Evolutionary conservation across 345 rosid genomes (phyloP), one percentile per base, ranked within the genome.

Genomic region (Lepidium sativum): DNA sequence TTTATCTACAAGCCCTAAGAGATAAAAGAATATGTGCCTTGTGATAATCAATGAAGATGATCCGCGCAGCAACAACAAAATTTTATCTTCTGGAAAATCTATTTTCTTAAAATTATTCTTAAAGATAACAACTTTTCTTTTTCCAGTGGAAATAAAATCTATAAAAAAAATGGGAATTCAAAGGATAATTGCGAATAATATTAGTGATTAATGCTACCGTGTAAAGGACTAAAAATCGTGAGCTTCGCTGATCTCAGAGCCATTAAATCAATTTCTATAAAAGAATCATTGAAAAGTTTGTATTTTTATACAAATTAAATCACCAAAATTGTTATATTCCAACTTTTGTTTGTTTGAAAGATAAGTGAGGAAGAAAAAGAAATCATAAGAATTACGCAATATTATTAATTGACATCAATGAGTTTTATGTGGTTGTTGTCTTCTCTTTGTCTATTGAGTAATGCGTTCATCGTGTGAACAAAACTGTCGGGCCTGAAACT

Each of bases 381-480:
- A 56, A 56, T 23, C 32, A 71, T 64, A 0, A 57, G 48, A 41
- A 50, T 21, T 58, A 72, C 60, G 71, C 34, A 65, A 72, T n/a
- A n/a, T 57, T 49, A 72, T 49, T 10, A 57, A 55, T 56, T 5
- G 31, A 51, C 38, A 71, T 39, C 45, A 57, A 71, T 14, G 69
- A 71, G 65, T 63, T 51, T 25, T 49, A 6, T 44, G 17, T 21
- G 74, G 40, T 62, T 43, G 48, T 37, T 70, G 75, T 70, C 75
- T 21, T 48, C 60, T 49, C 53, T 40, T 31, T 64, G 65, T 71
- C 70, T 50, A 1, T 40, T 14, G 21, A 37, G 50, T 55, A 50
- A 64, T 56, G 70, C 70, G 56, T 56, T 71, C 60, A 51, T 65
- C 71, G 76, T 50, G 71, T 50, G 70, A 64, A 71, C 70, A 23